Conservation (phyloP, 2,329 filamentous ascomycete genomes). For the Aspergillus fumigatus region DNA sequence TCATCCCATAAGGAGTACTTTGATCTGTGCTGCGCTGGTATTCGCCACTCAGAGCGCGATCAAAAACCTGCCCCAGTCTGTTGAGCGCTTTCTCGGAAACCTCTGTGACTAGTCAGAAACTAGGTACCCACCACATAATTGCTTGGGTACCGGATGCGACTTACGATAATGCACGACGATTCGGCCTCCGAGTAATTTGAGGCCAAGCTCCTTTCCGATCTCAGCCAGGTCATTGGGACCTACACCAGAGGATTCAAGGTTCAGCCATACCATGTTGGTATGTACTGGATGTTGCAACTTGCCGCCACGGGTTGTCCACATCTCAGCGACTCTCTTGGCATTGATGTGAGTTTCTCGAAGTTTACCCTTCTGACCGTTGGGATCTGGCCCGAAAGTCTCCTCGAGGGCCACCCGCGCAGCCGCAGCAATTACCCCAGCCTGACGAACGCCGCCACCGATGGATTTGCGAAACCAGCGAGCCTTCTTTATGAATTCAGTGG, state of each 20-base stretch:
- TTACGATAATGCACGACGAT: constrained; percentile 64
- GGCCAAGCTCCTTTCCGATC: constrained; percentile 53
- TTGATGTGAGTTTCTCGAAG: constrained; percentile 57
- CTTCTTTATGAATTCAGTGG: constrained; percentile 56
- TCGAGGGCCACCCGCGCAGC: constrained; percentile 73
- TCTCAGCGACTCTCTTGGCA: constrained; percentile 57
- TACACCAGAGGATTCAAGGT: constrained; percentile 60
- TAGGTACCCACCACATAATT: constrained; percentile 1
- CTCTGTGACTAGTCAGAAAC: constrained; percentile 41
- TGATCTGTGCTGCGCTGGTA: constrained; percentile 29
- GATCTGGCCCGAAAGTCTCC: constrained; percentile 65
- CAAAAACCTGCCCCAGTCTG: constrained; percentile 55
- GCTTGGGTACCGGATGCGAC: constrained; percentile 11
- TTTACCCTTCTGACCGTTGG: constrained; percentile 57
- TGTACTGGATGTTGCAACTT: constrained; percentile 65
- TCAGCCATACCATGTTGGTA: constrained; percentile 91
- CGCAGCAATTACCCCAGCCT: constrained; percentile 70
- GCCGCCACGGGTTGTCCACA: constrained; percentile 69
- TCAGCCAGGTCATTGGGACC: constrained; percentile 50
- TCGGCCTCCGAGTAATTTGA: constrained; percentile 54
- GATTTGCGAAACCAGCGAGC: constrained; percentile 74
- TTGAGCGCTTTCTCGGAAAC: constrained; percentile 62
- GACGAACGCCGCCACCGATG: constrained; percentile 73
- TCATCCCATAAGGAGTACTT: constrained; percentile 33
- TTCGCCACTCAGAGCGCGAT: constrained; percentile 30